phyloP scores from a whole-genome alignment of 2,329 filamentous ascomycete species.

The Tolypocladium amazonense region DNA sequence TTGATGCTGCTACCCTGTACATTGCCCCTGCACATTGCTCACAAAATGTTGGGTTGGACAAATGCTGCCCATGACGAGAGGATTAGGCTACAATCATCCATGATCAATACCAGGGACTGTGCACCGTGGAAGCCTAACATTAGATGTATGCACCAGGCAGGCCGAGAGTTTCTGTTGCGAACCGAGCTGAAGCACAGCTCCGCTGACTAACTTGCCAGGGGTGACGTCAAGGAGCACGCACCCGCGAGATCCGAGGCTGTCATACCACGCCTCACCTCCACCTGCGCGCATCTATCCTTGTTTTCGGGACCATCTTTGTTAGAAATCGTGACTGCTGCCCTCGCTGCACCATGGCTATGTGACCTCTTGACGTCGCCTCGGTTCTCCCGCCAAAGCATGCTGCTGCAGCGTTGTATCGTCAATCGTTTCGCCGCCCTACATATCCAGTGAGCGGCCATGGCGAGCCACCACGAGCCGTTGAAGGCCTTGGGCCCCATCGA shows the following conservation, averaged over 20 bases:
- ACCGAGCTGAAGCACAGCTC: not conserved
- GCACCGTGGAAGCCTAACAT: too few species aligned
- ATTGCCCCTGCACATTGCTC: too few species aligned
- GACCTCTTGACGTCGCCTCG: not conserved
- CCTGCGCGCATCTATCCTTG: not conserved
- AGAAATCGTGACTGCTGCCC: not conserved
- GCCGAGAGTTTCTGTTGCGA: too few species aligned
- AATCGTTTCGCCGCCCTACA: not conserved
- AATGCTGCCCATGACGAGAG: too few species aligned
- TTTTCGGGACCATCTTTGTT: not conserved
- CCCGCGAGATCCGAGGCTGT: not conserved
- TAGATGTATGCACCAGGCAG: too few species aligned
- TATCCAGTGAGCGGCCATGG: slow-evolving; percentile 28
- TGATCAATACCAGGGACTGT: too few species aligned
- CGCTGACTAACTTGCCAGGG: not conserved
- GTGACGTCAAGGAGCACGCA: not conserved
- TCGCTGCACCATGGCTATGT: not conserved
- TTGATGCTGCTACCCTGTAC: not conserved
- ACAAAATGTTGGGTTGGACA: too few species aligned
- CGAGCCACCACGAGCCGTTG: slow-evolving; percentile 47
- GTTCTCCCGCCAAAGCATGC: not conserved
- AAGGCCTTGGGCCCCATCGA: slow-evolving; percentile 43
- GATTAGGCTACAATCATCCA: too few species aligned
- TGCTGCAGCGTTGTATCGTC: not conserved
- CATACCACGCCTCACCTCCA: not conserved